phyloP scores from a whole-genome alignment of 1,284 basidiomycete species.

The Erythrobasidium hasegawianum region DNA sequence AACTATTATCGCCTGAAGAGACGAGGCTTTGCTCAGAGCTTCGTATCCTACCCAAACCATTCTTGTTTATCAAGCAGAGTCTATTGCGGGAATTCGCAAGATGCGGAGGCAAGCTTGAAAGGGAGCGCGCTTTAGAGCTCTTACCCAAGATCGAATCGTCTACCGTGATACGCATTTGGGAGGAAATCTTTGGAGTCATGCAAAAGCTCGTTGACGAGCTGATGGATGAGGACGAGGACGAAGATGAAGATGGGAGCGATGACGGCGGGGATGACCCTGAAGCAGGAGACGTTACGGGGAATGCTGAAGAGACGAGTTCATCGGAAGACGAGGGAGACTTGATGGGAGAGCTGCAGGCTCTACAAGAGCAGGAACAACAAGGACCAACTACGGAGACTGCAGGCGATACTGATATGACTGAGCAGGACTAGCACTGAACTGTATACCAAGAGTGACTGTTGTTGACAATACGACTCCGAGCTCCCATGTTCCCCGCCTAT shows the following conservation, averaged over 20 bases:
- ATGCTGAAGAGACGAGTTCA: slow-evolving; percentile 12
- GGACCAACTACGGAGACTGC: slow-evolving; percentile 6
- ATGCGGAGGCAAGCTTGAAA: slow-evolving; percentile 68
- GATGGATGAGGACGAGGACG: slow-evolving; percentile 14
- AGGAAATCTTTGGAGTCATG: slow-evolving; percentile 16
- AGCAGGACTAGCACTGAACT: slow-evolving; percentile 1
- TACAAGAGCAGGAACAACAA: slow-evolving; percentile 20
- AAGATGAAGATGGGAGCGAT: slow-evolving; percentile 2
- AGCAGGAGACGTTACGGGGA: slow-evolving; percentile 3
- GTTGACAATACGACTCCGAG: neutral
- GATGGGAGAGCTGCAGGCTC: slow-evolving; percentile 27
- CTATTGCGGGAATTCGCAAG: slow-evolving; percentile 85
- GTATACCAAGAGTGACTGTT: too few species aligned
- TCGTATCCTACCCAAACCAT: slow-evolving; percentile 84
- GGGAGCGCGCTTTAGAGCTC: slow-evolving; percentile 22
- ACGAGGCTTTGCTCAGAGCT: slow-evolving; percentile 81
- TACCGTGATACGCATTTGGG: slow-evolving; percentile 22
- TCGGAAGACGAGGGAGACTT: slow-evolving; percentile 29
- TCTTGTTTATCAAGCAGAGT: slow-evolving; percentile 86
- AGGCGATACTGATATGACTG: slow-evolving; percentile 5
- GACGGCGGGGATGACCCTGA: neutral
- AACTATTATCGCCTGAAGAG: slow-evolving; percentile 79
- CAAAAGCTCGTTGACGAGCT: slow-evolving; percentile 17
- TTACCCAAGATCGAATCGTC: slow-evolving; percentile 15
- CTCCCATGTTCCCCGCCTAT: too few species aligned